Percentiles rank a stretch among this genome's conserved stretches.
These are phyloP conservation scores for Gracilaria vermiculophylla DNA, from an alignment of 23 red algal genomes.

Conservation along the genomic window DNA sequence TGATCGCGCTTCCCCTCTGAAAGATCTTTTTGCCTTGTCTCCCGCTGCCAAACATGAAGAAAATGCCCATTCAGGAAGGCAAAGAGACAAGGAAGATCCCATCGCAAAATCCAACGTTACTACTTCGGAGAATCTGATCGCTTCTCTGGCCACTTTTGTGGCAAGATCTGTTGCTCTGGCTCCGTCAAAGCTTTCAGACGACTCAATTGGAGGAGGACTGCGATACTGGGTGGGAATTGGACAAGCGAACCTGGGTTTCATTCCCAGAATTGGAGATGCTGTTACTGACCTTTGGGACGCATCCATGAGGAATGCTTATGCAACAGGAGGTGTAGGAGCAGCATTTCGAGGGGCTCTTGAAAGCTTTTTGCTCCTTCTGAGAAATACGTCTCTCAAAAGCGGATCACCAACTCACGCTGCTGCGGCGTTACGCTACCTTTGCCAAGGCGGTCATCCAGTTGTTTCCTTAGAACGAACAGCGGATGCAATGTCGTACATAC, in stretches of 20 bases:
- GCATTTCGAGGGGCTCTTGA: conserved; percentile 57
- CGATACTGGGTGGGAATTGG: conserved; percentile 71
- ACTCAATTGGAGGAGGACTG: conserved; percentile 54
- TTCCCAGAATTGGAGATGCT: conserved; percentile 57
- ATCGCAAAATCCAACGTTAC: conserved; percentile 2
- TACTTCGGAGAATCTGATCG: conserved; percentile 44
- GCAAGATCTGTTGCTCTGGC: conserved; percentile 48
- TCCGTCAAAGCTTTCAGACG: conserved; percentile 55
- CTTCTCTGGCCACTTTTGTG: conserved; percentile 47
- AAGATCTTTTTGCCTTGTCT: background rate
- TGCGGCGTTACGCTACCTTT: conserved; percentile 52
- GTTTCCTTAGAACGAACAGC: conserved; percentile 50
- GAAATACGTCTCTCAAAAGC: conserved; percentile 15
- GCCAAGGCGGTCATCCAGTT: conserved; percentile 54
- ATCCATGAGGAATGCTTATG: conserved; percentile 57
- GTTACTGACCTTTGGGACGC: conserved; percentile 72
- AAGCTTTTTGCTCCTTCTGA: conserved; percentile 42
- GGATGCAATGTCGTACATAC: conserved; percentile 41
- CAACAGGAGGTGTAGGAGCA: conserved; percentile 51
- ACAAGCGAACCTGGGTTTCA: conserved; percentile 36
- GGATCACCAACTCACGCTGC: conserved; percentile 55
- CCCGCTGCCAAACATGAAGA: background rate
- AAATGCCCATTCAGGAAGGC: background rate
- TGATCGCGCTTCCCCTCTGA: conserved; percentile 5
- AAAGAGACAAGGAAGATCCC: background rate